phyloP scores from a whole-genome alignment of 1,139 yeast genomes.

The Kodamaea plutei region DNA sequence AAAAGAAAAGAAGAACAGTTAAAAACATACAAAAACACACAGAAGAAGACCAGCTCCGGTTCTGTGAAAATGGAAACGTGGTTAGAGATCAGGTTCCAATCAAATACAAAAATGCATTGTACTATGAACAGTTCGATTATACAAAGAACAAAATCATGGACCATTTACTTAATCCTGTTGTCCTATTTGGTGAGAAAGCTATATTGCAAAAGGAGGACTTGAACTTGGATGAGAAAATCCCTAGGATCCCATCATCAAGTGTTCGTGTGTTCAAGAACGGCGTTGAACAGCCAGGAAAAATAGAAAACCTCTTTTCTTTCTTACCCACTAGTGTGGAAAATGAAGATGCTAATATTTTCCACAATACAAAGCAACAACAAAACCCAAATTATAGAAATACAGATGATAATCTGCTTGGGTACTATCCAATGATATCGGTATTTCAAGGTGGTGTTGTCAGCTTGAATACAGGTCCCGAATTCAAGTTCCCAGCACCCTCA shows the following conservation, averaged over 20 bases:
- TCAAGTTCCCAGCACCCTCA: slow-evolving; percentile 41
- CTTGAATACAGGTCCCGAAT: slow-evolving; percentile 67
- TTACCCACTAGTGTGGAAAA: slow-evolving; percentile 49
- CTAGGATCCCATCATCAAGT: slow-evolving; percentile 52
- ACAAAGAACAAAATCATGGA: slow-evolving; percentile 73
- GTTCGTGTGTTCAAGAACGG: slow-evolving; percentile 80
- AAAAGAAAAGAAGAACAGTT: slow-evolving; percentile 17
- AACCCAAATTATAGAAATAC: slow-evolving; percentile 45
- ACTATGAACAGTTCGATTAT: slow-evolving; percentile 85
- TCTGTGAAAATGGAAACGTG: slow-evolving; percentile 33
- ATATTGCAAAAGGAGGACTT: slow-evolving; percentile 24
- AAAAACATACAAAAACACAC: slow-evolving; percentile 2
- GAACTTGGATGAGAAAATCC: slow-evolving; percentile 21
- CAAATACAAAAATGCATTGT: slow-evolving; percentile 70
- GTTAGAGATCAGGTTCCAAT: slow-evolving; percentile 86
- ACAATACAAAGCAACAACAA: slow-evolving; percentile 44
- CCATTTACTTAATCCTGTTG: slow-evolving; percentile 68
- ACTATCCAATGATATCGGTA: slow-evolving; percentile 85
- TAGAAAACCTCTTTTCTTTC: slow-evolving; percentile 68
- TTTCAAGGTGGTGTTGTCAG: slow-evolving; percentile 76
- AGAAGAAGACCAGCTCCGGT: slow-evolving; percentile 9
- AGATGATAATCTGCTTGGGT: slow-evolving; percentile 86
- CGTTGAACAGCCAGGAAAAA: slow-evolving; percentile 55
- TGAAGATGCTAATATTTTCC: slow-evolving; percentile 21
- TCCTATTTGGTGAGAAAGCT: slow-evolving; percentile 65